Base-by-base conservation (phyloP, 768 basidiomycete genomes). In the Xanthoconium purpureum region DNA sequence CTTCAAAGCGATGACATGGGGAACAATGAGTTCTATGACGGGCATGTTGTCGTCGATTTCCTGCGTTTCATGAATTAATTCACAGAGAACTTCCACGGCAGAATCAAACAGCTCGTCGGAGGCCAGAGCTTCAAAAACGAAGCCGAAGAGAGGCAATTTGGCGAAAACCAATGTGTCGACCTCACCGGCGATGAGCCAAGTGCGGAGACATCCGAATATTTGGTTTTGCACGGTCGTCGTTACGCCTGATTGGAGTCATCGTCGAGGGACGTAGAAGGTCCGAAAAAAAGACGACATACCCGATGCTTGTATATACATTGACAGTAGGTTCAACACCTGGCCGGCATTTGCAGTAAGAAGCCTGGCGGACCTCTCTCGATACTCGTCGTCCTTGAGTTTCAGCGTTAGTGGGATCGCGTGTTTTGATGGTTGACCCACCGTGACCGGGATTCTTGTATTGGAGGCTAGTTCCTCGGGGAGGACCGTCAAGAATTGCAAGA, bases 1-100 rank as follows among this genome's bases (percentile, higher is more conserved):
- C 57, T 81, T 84, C 30, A 99, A 74, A 11, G 79, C 83, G 54
- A 96, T 87, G 43, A 98, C 78, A n/a, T 84, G 80, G 1, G 94
- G 94, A 1, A 98, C 86, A 54, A 99, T 87, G 57, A 87, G 77
- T 66, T 97, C 81, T 63, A 98, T 94, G 61, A 90, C 84, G 20
- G 82, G 73, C 84, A 95, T 91, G 67, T 93, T 94, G 32, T 98
- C 96, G 57, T 96, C 89, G 32, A 97, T 81, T 72, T 99, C 97
- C 73, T 98, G 95, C 0, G 97, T 98, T 71, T 99, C 97, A 72
- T 98, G 97, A 52, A 98, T 93, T 64, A 98, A 75, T 69, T 97
- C 94, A 71, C 92, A 95, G 56, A 98, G 80, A 36, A 91, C 87
- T 57, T 97, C 90, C 38, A 95, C 92, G 2, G 94, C 95, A 8